A percentile compares a stretch with the other conserved stretches of the same genome.
Conservation (phyloP, 2,329 filamentous ascomycete species). For the Cylindrodendrum hubeiense region DNA sequence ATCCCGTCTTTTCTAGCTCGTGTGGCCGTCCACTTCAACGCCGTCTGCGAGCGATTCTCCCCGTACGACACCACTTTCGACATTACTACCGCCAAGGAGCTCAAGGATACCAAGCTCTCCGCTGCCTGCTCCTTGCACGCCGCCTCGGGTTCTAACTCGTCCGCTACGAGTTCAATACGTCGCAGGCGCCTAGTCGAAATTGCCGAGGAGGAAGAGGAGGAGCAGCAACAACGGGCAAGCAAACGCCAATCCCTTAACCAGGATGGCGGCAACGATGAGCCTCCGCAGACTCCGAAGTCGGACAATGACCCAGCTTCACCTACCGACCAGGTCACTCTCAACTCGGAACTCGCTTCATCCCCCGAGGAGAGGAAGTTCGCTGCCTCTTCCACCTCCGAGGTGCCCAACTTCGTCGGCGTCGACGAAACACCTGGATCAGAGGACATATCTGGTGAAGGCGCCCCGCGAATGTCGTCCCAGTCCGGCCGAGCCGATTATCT, state of each 20-base stretch:
- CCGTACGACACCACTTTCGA: slow-evolving; percentile 89
- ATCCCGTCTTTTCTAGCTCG: slow-evolving; percentile 70
- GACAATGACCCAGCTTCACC: slow-evolving; percentile 41
- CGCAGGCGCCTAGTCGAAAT: slow-evolving; percentile 89
- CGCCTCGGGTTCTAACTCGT: slow-evolving; percentile 86
- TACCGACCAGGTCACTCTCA: slow-evolving; percentile 59
- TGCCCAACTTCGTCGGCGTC: slow-evolving; percentile 64
- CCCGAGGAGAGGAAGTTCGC: slow-evolving; percentile 65
- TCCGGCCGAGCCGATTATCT: slow-evolving; percentile 65
- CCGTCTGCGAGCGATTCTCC: slow-evolving; percentile 78
- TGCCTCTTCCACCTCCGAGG: slow-evolving; percentile 59
- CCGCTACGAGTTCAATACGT: slow-evolving; percentile 83
- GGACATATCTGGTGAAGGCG: slow-evolving; percentile 57
- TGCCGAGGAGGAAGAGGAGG: slow-evolving; percentile 90
- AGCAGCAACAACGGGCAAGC: slow-evolving; percentile 66
- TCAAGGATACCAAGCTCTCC: slow-evolving; percentile 89
- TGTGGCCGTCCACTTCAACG: slow-evolving; percentile 79
- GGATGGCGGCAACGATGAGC: slow-evolving; percentile 53
- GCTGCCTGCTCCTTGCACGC: slow-evolving; percentile 91
- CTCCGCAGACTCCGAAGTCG: slow-evolving; percentile 45
- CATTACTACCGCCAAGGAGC: slow-evolving; percentile 79
- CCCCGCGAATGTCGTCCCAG: slow-evolving; percentile 63
- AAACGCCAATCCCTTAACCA: slow-evolving; percentile 70
- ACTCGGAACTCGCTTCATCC: slow-evolving; percentile 63
- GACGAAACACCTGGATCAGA: slow-evolving; percentile 60